A percentile compares a stretch with the other conserved stretches of the same genome.
phyloP scores from a whole-genome alignment of 2,329 filamentous ascomycete species.

The Hortaea sp. region DNA sequence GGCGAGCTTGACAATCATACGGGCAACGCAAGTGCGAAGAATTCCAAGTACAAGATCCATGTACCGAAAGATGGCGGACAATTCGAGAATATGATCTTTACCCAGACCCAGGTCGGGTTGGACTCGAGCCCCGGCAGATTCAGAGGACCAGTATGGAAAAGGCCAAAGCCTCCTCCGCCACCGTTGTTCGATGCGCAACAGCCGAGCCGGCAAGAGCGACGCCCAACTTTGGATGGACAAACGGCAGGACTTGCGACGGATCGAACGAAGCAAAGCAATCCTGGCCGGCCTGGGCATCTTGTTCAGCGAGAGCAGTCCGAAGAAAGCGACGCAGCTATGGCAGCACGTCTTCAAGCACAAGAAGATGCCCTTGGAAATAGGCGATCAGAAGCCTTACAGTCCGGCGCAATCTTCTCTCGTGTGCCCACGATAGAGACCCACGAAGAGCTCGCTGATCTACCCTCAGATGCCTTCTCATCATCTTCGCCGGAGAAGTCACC shows the following conservation, averaged over 20 bases:
- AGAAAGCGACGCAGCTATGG: slow-evolving; percentile 18
- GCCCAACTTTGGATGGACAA: too few species aligned
- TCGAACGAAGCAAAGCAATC: neutral
- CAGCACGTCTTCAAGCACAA: slow-evolving; percentile 22
- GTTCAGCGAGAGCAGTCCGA: neutral
- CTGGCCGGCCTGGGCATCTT: neutral
- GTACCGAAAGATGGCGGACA: slow-evolving; percentile 30
- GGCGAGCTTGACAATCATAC: slow-evolving; percentile 11
- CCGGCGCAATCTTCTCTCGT: neutral
- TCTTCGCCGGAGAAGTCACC: slow-evolving; percentile 34
- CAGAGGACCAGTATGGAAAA: slow-evolving; percentile 40
- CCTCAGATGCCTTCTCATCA: slow-evolving; percentile 58
- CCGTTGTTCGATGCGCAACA: slow-evolving; percentile 8
- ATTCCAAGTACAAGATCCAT: slow-evolving; percentile 34
- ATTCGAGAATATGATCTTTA: slow-evolving; percentile 32
- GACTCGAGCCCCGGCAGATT: slow-evolving; percentile 35
- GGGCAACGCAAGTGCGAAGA: slow-evolving; percentile 16
- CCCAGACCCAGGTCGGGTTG: slow-evolving; percentile 31
- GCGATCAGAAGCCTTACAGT: neutral
- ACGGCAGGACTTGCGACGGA: neutral
- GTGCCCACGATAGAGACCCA: neutral
- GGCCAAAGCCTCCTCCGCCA: slow-evolving; percentile 20
- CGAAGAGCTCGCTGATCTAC: slow-evolving; percentile 41
- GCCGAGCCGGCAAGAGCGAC: too few species aligned
- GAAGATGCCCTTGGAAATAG: slow-evolving; percentile 11